Percentiles rank a stretch among this genome's conserved stretches.
These are phyloP conservation scores for Purpureocillium lavendulum DNA, from an alignment of 2,329 filamentous ascomycete species.

Conservation along the genomic window DNA sequence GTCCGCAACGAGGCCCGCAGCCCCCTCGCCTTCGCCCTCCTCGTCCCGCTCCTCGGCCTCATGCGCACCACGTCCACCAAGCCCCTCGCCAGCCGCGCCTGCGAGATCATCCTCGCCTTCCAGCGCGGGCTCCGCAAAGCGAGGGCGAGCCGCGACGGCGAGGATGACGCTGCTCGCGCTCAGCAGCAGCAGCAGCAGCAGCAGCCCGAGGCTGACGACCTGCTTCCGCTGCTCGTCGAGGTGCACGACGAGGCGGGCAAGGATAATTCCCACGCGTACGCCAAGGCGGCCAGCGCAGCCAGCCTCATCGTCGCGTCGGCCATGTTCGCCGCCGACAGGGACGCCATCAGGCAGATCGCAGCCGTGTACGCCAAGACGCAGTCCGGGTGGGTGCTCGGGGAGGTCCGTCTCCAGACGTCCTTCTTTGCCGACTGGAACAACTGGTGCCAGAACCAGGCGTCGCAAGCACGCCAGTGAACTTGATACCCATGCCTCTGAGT, in stretches of 20 bases:
- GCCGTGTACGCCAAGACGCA: slow-evolving; percentile 57
- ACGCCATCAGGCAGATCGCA: slow-evolving; percentile 45
- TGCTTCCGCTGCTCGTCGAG: slow-evolving; percentile 50
- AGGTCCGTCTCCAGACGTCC: slow-evolving; percentile 50
- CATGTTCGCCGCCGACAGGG: slow-evolving; percentile 46
- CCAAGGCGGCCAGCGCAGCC: slow-evolving; percentile 64
- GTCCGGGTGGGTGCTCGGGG: slow-evolving; percentile 46
- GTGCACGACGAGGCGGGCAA: slow-evolving; percentile 62
- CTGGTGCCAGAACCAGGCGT: slow-evolving; percentile 52
- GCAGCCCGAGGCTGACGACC: slow-evolving; percentile 29
- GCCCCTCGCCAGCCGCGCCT: slow-evolving; percentile 65
- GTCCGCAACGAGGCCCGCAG: slow-evolving; percentile 69
- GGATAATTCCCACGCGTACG: slow-evolving; percentile 61
- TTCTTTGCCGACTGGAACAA: slow-evolving; percentile 70
- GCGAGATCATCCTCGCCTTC: slow-evolving; percentile 63
- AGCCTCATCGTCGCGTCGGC: slow-evolving; percentile 59
- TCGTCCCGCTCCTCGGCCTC: slow-evolving; percentile 70
- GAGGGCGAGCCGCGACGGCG: slow-evolving; percentile 18
- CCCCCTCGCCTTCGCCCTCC: slow-evolving; percentile 56
- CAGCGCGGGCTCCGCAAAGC: slow-evolving; percentile 58
- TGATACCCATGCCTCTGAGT: background rate
- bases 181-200: no score
- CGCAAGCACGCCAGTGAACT: slow-evolving; percentile 18
- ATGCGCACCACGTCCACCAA: slow-evolving; percentile 70
- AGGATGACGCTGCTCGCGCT: slow-evolving; percentile 21